Conservation (phyloP, 2,329 filamentous ascomycete species). For the Hirsutella minnesotensis region DNA sequence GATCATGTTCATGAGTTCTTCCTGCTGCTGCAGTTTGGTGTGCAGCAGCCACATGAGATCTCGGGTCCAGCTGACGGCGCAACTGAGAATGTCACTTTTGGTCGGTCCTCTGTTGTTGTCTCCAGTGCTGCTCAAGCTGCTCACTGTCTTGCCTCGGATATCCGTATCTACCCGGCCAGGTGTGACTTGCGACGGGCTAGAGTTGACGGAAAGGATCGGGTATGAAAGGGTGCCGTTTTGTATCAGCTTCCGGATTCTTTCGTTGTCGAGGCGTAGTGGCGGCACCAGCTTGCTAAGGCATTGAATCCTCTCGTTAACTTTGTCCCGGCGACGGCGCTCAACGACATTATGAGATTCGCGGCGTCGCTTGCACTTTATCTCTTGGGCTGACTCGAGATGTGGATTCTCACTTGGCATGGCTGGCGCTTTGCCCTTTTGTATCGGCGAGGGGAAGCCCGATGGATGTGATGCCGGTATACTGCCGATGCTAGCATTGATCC, state of each 20-base stretch:
- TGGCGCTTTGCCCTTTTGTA: conserved; percentile 58
- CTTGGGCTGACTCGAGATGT: conserved; percentile 61
- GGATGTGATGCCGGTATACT: conserved; percentile 79
- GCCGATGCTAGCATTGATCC: conserved; percentile 70
- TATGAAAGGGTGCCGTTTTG: conserved; percentile 86
- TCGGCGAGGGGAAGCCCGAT: conserved; percentile 78
- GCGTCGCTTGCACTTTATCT: conserved; percentile 83
- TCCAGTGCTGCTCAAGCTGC: conserved; percentile 70
- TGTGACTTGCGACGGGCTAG: conserved; percentile 62
- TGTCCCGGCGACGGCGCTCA: conserved; percentile 86
- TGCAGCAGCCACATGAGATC: conserved; percentile 97
- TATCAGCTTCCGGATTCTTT: conserved; percentile 91
- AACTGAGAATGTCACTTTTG: conserved; percentile 97
- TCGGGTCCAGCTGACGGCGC: conserved; percentile 90
- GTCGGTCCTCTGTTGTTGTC: conserved; percentile 98
- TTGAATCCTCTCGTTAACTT: conserved; percentile 97
- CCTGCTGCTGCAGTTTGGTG: conserved; percentile 79
- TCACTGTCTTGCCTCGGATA: conserved; percentile 68
- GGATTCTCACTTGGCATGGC: conserved; percentile 57
- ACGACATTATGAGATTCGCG: conserved; percentile 95
- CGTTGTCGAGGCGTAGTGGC: conserved; percentile 83
- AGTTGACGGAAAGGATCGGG: conserved; percentile 60
- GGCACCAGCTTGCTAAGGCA: conserved; percentile 91
- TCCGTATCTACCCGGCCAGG: conserved; percentile 84
- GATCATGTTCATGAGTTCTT: conserved; percentile 70